Conservation (phyloP, 148 eudicot species). For the Rheum nobile region DNA sequence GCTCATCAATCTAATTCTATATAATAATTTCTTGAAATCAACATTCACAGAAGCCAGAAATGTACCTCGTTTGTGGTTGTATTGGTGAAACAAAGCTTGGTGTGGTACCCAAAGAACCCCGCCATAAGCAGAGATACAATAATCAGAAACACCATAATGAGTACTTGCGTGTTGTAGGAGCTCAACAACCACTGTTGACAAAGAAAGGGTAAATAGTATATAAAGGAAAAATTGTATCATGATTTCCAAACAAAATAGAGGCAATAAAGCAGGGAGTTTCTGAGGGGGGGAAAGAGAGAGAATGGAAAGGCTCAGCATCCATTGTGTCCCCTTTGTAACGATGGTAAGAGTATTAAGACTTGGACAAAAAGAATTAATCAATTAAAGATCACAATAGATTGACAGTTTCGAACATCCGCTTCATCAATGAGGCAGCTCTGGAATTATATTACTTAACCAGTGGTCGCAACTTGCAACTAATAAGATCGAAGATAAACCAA, state of each 20-base stretch:
- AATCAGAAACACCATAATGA: slow-evolving; percentile 77
- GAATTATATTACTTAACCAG: background rate
- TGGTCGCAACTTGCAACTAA: background rate
- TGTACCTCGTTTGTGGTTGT: slow-evolving; percentile 91
- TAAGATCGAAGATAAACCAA: background rate
- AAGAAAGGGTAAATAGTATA: background rate
- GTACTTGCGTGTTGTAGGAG: slow-evolving; percentile 83
- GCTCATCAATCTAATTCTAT: too few relatives aligned
- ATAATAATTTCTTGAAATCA: background rate
- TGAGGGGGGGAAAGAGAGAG: background rate
- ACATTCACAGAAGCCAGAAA: background rate
- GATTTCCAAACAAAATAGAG: background rate
- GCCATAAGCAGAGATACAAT: slow-evolving; percentile 71
- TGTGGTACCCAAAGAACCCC: slow-evolving; percentile 85
- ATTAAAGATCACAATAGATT: background rate
- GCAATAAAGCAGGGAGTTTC: background rate
- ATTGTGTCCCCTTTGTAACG: background rate
- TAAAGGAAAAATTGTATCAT: background rate
- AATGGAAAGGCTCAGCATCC: background rate
- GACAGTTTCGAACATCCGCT: background rate
- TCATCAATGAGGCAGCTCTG: background rate
- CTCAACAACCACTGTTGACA: slow-evolving; percentile 69
- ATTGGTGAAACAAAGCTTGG: slow-evolving; percentile 69
- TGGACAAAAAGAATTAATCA: background rate
- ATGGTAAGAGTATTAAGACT: background rate